Conservation (phyloP, 805 yeast genomes). For the Metschnikowia cubensis region DNA sequence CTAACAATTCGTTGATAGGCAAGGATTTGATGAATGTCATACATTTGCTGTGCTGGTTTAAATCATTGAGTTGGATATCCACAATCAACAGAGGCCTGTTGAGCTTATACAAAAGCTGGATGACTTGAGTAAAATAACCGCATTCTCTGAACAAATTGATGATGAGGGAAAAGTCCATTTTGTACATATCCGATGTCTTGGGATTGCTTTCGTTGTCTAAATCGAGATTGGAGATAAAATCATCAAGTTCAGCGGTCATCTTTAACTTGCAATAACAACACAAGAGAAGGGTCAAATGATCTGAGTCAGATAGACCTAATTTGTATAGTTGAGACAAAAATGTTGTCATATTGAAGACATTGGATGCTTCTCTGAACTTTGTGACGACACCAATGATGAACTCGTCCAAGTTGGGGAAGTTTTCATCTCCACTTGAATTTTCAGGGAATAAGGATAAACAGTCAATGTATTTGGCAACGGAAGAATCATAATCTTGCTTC, state of each 20-base stretch:
- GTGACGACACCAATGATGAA: slow-evolving; percentile 68
- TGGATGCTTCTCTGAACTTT: slow-evolving; percentile 73
- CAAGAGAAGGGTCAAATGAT: slow-evolving; percentile 75
- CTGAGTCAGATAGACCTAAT: slow-evolving; percentile 56
- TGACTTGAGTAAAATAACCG: slow-evolving; percentile 62
- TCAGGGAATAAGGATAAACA: slow-evolving; percentile 26
- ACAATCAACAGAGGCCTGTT: slow-evolving; percentile 74
- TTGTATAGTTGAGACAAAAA: slow-evolving; percentile 62
- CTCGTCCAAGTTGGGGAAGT: slow-evolving; percentile 16
- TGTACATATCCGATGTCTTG: slow-evolving; percentile 9
- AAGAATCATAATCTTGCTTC: slow-evolving; percentile 60
- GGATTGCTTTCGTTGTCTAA: slow-evolving; percentile 15
- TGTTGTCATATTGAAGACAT: slow-evolving; percentile 57
- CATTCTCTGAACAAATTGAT: slow-evolving; percentile 71
- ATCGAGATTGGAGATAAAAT: slow-evolving; percentile 47
- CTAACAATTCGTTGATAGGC: slow-evolving; percentile 69
- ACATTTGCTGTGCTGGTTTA: slow-evolving; percentile 56
- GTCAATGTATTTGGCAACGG: slow-evolving; percentile 70
- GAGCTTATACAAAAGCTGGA: slow-evolving; percentile 62
- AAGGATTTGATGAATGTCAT: slow-evolving; percentile 64
- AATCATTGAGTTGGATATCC: slow-evolving; percentile 64
- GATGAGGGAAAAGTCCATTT: slow-evolving; percentile 56
- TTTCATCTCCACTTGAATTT: slow-evolving; percentile 12
- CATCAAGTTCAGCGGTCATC: slow-evolving; percentile 50
- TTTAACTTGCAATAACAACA: slow-evolving; percentile 79